phyloP scores from a whole-genome alignment of 192 early-diverging fungal species.

The Podochytrium sp. region DNA sequence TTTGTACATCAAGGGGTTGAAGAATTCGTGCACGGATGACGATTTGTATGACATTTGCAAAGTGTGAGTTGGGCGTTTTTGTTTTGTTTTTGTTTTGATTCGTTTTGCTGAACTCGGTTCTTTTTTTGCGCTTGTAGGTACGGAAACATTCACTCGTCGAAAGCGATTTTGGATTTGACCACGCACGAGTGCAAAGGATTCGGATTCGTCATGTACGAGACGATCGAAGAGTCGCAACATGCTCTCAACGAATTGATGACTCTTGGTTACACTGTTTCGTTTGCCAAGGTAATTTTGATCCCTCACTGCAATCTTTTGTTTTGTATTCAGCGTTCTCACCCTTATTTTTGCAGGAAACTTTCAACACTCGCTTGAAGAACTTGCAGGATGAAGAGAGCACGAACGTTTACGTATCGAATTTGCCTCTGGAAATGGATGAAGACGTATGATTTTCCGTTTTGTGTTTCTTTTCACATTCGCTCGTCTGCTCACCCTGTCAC shows the following conservation, averaged over 20 bases:
- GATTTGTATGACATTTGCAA: conserved; percentile 63
- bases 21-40: conserved; percentile 70
- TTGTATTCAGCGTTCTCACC: neutral
- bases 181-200: conserved; percentile 86
- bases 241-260: conserved; percentile 74
- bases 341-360: conserved; percentile 27
- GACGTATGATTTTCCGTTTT: conserved; percentile 43
- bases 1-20: conserved; percentile 82
- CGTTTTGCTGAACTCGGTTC: neutral
- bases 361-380: conserved; percentile 62
- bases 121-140: conserved; percentile 48
- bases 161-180: conserved; percentile 82
- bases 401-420: conserved; percentile 85
- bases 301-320: too few species aligned
- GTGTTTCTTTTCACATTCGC: conserved; percentile 33
- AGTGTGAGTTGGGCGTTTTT: conserved; percentile 52
- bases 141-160: conserved; percentile 77
- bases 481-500: neutral
- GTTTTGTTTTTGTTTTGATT: conserved; percentile 15
- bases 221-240: conserved; percentile 61
- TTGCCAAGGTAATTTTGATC: conserved; percentile 65
- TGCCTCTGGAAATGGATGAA: conserved; percentile 77
- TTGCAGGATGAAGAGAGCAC: conserved; percentile 46
- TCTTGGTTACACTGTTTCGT: conserved; percentile 70
- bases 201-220: conserved; percentile 87